These are phyloP conservation scores for Tulasnella sp. DNA, from an alignment of 768 basidiomycete genomes.

Conservation along the genomic window DNA sequence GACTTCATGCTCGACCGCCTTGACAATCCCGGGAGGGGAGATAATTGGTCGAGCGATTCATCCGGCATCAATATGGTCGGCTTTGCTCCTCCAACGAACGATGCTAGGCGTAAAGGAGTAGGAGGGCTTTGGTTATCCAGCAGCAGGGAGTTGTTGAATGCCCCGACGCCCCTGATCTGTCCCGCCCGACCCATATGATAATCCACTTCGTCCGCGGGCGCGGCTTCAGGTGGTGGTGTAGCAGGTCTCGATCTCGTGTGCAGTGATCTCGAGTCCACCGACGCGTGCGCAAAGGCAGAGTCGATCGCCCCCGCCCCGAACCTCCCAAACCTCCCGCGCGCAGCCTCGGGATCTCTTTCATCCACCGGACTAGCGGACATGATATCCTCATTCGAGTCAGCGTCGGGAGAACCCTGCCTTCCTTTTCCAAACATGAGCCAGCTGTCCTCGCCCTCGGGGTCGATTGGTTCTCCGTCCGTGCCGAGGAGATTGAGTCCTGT, in stretches of 20 bases:
- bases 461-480: slow-evolving; percentile 9
- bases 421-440: slow-evolving; percentile 15
- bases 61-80: not conserved
- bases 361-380: not conserved
- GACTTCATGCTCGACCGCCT: not conserved
- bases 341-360: not conserved
- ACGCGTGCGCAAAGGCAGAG: no score
- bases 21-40: not conserved
- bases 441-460: not conserved
- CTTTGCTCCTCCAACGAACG: not conserved
- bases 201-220: not conserved
- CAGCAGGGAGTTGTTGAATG: not conserved
- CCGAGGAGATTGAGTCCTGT: slow-evolving; percentile 15
- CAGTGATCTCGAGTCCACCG: no score
- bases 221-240: not conserved
- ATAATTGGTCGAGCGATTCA: not conserved
- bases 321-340: no score
- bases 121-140: not conserved
- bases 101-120: not conserved
- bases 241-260: not conserved
- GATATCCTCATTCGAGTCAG: no score
- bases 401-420: not conserved
- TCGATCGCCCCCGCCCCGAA: no score
- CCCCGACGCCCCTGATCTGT: slow-evolving; percentile 9
- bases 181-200: slow-evolving; percentile 3